Evolutionary conservation across 176 grass and related monocot genomes (phyloP), one percentile per base, ranked within the genome.

Genomic region (Carex parvula): DNA sequence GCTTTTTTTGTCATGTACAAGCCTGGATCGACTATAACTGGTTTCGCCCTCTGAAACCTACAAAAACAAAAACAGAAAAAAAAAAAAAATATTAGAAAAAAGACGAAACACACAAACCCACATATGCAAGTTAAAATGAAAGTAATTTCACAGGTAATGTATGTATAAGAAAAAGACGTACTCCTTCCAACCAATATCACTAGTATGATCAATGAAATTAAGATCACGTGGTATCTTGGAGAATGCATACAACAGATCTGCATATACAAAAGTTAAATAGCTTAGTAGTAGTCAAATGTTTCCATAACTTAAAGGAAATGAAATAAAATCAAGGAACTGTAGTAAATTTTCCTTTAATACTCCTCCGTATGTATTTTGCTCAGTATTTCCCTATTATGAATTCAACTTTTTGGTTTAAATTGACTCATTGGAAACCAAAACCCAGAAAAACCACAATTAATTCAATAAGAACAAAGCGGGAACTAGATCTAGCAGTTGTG

Each of bases 201-300:
- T 91, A 16, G 94, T 97, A 80, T 97, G 94, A 46, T 97, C 94
- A 12, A 97, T 91, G 86, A 97, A 97, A 89, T 97, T 97, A 73
- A 97, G 94, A 79, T 97, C 94, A 29, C 94, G 86, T 60, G 94
- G 94, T 83, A 97, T 73, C 74, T 90, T 76, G 2, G 91, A 91
- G 91, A 97, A 94, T 64, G 92, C 89, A 15, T 97, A 86, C 82
- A 97, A 86, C 84, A 97, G 74, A 73, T 97, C 94, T 97, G 83
- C 82, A 74, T 4, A 54, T 1, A 44, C 24, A 83, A n/a, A 81
- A 48, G 13, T 13, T 4, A 62, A 62, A 20, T 15, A 62, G 17
- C 46, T 32, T 30, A 64, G 10, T 64, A 37, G 4, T 44, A 44
- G 5, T 30, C 26, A 79, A 60, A 3, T 42, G 21, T 41, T 60